Evolutionary conservation across 2,329 filamentous ascomycete genomes (phyloP), one percentile per base, ranked within the genome.

Genomic region (Alternaria sp.): DNA sequence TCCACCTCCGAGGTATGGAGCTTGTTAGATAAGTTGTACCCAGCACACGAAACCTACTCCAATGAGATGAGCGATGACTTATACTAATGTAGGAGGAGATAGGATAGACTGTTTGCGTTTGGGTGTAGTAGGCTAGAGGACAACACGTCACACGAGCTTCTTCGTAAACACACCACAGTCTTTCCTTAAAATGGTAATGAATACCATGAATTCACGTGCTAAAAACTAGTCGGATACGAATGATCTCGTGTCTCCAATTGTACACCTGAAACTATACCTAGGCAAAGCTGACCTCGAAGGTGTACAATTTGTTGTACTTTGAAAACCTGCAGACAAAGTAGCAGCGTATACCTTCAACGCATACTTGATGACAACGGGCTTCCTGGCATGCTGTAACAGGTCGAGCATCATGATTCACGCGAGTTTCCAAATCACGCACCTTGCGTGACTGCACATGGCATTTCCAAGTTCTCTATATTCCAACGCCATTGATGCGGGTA

Each of bases 401-500:
- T 20, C 50, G 36, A 9, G 22, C 20, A 25, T 38, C 16, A 1
- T 6, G 2, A 1, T 38, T 22, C 11, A 36, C 20, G 12, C 2
- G 25, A 6, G 1, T 34, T 12, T 2, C 25, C 28, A 11, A 3
- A 54, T 25, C 9, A 45, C 25, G 20, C 38, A 34, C 16, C 34
- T n/a, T 45, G 3, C 9, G 14, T 27, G 16, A 30, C 22, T 5
- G 8, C 4, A 54, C 27, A 8, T 48, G 27, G 32, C 25, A 55
- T 49, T 54, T 34, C 32, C 49, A 60, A 16, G n/a, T 30, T 20
- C 45, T 28, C 20, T 43, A 9, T 25, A 25, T 41, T 57, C 22
- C 28, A 75, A 72, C 70, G 69, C 71, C 71, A 51, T 54, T 49
- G 40, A 72, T 75, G 68, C 70, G 57, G 60, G 60, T 68, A 73